These are phyloP conservation scores for Magnolia sinica DNA, from an alignment of 164 flowering plant species.

Conservation along the genomic window DNA sequence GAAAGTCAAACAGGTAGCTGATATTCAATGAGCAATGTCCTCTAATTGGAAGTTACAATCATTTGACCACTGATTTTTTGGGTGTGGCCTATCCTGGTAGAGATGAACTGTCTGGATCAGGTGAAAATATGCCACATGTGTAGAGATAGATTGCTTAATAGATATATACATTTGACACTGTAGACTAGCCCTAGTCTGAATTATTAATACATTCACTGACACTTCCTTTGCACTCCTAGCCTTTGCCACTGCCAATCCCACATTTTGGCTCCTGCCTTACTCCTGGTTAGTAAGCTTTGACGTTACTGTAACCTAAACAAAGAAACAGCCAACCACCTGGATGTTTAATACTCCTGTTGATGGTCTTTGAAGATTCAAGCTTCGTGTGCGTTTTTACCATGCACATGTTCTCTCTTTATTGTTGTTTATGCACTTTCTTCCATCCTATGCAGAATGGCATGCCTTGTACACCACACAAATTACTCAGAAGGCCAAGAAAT, in stretches of 20 bases:
- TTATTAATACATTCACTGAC: too few species aligned
- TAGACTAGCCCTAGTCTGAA: neutral
- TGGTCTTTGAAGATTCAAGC: neutral
- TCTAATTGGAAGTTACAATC: neutral
- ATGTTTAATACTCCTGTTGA: neutral
- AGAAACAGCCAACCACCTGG: neutral
- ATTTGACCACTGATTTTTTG: neutral
- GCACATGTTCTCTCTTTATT: neutral
- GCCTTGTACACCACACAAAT: constrained; percentile 68
- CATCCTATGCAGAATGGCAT: constrained; percentile 39
- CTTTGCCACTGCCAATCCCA: too few species aligned
- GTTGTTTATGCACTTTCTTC: neutral
- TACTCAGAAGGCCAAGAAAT: constrained; percentile 72
- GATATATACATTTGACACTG: too few species aligned
- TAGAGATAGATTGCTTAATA: too few species aligned
- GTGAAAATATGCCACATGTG: too few species aligned
- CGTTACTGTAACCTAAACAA: neutral
- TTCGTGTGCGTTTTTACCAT: neutral
- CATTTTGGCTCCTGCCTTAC: too few species aligned
- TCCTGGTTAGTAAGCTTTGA: neutral
- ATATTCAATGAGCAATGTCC: neutral
- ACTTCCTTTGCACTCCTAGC: too few species aligned
- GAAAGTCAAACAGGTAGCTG: neutral
- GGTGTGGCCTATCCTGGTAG: neutral
- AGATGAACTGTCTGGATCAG: neutral